A percentile compares a stretch with the other conserved stretches of the same genome.
These are phyloP conservation scores for Xerocomellus chrysenteron DNA, from an alignment of 768 basidiomycete species.

Conservation along the genomic window DNA sequence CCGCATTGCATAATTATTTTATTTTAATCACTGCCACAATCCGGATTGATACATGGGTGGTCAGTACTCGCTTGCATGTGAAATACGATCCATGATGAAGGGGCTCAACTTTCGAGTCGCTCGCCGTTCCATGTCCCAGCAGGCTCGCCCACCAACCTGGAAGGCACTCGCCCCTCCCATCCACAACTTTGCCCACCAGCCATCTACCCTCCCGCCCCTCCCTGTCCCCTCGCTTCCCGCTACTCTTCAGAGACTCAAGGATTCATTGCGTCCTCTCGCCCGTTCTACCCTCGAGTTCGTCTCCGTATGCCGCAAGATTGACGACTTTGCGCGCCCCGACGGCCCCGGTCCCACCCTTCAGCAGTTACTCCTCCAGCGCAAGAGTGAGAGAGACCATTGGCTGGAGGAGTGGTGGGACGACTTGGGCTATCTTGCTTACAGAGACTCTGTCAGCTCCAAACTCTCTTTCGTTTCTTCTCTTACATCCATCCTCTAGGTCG, in stretches of 20 bases:
- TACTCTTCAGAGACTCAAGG: conserved; percentile 69
- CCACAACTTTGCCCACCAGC: conserved; percentile 65
- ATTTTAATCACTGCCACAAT: too few relatives aligned
- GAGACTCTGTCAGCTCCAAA: conserved; percentile 65
- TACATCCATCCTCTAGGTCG: conserved; percentile 49
- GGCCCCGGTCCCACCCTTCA: conserved; percentile 60
- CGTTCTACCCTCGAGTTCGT: conserved; percentile 58
- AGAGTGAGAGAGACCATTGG: conserved; percentile 69
- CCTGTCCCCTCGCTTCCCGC: conserved; percentile 70
- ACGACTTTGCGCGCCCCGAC: conserved; percentile 50
- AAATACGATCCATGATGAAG: not conserved
- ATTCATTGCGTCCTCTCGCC: conserved; percentile 72
- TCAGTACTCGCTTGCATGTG: conserved; percentile 4
- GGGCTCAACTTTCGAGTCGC: not conserved
- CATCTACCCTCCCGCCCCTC: conserved; percentile 56
- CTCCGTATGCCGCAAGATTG: conserved; percentile 58
- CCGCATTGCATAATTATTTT: too few relatives aligned
- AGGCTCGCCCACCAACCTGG: conserved; percentile 56
- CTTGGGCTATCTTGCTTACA: conserved; percentile 74
- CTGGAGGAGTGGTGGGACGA: conserved; percentile 96
- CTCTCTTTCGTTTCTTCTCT: not conserved
- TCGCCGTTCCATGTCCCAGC: conserved; percentile 18
- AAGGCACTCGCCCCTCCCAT: conserved; percentile 67
- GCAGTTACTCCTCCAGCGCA: conserved; percentile 53
- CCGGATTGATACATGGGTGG: too few relatives aligned